phyloP scores from a whole-genome alignment of 306 rosid species.

The Astragalus membranaceus region DNA sequence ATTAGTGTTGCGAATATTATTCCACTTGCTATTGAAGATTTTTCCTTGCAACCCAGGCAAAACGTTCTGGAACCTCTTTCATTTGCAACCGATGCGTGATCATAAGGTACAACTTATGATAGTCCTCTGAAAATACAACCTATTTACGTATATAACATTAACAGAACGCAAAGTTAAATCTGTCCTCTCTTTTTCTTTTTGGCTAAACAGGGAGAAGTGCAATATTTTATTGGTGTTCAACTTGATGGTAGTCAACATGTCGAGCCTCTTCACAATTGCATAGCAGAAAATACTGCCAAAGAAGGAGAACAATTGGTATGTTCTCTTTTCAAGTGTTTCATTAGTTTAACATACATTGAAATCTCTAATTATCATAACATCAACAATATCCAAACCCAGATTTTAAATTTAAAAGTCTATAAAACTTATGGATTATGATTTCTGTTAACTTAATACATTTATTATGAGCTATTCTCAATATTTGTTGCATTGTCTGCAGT shows the following conservation, averaged over 20 bases:
- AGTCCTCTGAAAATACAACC: neutral
- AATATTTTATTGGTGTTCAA: constrained; percentile 95
- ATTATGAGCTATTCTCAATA: neutral
- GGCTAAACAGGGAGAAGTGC: constrained; percentile 85
- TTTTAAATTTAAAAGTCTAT: neutral
- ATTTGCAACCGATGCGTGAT: constrained; percentile 98
- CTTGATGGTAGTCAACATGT: constrained; percentile 96
- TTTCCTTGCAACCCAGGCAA: constrained; percentile 54
- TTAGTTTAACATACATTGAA: neutral
- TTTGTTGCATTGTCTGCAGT: neutral
- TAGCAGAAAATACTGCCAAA: constrained; percentile 53
- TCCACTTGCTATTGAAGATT: constrained; percentile 16
- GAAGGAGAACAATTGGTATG: constrained; percentile 75
- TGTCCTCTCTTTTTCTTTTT: neutral
- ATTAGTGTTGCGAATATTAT: neutral
- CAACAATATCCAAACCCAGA: neutral
- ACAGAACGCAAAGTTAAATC: neutral
- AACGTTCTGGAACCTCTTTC: constrained; percentile 96
- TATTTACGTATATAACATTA: too few relatives aligned
- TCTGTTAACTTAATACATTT: neutral
- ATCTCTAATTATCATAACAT: neutral
- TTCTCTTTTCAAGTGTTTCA: constrained; percentile 13
- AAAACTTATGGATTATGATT: neutral
- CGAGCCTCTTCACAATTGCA: constrained; percentile 73
- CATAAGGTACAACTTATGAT: constrained; percentile 57